Conservation (phyloP, 75 land plant genomes). For the Larix kaempferi region DNA sequence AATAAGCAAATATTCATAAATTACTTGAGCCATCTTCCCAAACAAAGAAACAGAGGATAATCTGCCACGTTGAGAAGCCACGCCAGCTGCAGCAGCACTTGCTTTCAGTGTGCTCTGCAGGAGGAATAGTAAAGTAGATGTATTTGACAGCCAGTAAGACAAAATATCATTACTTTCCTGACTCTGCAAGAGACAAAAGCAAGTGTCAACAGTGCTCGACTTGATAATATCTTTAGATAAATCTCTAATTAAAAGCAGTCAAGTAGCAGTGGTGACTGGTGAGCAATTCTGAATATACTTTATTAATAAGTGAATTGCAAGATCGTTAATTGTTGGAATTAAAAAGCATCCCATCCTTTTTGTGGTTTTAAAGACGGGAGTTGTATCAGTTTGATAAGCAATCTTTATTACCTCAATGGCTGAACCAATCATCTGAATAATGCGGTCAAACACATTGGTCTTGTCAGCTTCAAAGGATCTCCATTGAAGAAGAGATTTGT, state of each 20-base stretch:
- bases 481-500: slow-evolving; percentile 92
- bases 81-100: slow-evolving; percentile 46
- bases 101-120: slow-evolving; percentile 84
- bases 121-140: slow-evolving; percentile 79
- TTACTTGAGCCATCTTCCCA: slow-evolving; percentile 87
- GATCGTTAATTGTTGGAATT: background rate
- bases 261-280: background rate
- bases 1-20: background rate
- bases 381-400: too few species aligned
- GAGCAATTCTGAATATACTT: background rate
- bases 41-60: slow-evolving; percentile 55
- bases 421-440: slow-evolving; percentile 78
- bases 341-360: too few species aligned
- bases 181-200: slow-evolving; percentile 31
- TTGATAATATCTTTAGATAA: slow-evolving; percentile 1
- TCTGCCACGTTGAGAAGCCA: slow-evolving; percentile 38
- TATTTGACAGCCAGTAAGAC: slow-evolving; percentile 87
- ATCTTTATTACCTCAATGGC: slow-evolving; percentile 59
- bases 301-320: background rate
- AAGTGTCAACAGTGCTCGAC: background rate
- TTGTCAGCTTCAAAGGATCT: slow-evolving; percentile 93
- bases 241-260: background rate
- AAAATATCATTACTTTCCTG: slow-evolving; percentile 63
- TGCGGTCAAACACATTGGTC: slow-evolving; percentile 92
- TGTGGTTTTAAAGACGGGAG: too few species aligned